These are phyloP conservation scores for Globisporangium paddicum DNA, from an alignment of 352 stramenopile genomes.

Conservation along the genomic window DNA sequence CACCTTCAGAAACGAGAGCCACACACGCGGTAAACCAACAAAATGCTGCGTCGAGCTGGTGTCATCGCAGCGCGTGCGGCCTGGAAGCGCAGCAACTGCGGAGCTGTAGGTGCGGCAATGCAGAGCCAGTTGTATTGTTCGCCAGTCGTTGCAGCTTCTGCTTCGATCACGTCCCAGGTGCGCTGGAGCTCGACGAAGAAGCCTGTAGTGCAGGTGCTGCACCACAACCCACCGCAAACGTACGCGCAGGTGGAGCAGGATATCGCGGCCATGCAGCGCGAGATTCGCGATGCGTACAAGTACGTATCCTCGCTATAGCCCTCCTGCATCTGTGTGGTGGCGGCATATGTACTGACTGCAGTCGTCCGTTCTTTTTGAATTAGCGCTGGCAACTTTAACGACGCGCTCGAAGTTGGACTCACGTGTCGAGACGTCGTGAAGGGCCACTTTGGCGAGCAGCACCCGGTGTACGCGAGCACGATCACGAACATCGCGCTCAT, in stretches of 20 bases:
- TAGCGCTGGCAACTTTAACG: slow-evolving; percentile 61
- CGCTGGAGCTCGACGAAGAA: slow-evolving; percentile 16
- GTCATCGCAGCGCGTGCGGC: neutral
- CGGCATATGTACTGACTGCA: neutral
- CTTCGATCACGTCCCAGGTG: neutral
- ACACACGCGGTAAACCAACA: neutral
- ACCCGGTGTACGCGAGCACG: slow-evolving; percentile 80
- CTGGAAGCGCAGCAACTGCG: neutral
- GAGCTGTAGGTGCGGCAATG: neutral
- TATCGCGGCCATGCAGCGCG: slow-evolving; percentile 74
- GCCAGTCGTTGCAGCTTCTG: neutral
- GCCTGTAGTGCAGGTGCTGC: slow-evolving; percentile 51
- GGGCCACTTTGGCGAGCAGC: slow-evolving; percentile 68
- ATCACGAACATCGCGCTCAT: slow-evolving; percentile 87
- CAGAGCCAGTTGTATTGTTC: neutral
- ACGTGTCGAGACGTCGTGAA: slow-evolving; percentile 70
- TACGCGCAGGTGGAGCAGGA: slow-evolving; percentile 77
- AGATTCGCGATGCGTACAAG: slow-evolving; percentile 82
- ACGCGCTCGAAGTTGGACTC: slow-evolving; percentile 56
- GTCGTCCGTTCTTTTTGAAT: neutral
- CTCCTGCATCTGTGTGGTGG: neutral
- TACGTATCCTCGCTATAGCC: slow-evolving; percentile 22
- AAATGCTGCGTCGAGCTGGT: slow-evolving; percentile 6
- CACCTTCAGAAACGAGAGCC: slow-evolving; percentile 3
- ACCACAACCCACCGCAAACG: slow-evolving; percentile 44